A percentile compares a stretch with the other conserved stretches of the same genome.
phyloP scores from a whole-genome alignment of 2,329 filamentous ascomycete species.

The Aspergillus sp. region DNA sequence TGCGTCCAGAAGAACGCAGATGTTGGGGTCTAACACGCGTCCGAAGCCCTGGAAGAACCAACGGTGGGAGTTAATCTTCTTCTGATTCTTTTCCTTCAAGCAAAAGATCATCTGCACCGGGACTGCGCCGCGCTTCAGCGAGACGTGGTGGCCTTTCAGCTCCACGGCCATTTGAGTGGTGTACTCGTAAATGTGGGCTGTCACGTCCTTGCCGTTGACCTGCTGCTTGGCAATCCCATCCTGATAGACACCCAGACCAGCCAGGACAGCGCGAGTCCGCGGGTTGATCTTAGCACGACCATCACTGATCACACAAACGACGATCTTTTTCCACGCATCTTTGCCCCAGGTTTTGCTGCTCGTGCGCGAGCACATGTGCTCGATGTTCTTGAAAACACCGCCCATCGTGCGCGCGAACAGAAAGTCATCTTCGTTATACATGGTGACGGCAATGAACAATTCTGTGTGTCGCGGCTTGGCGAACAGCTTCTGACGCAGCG shows the following conservation, averaged over 20 bases:
- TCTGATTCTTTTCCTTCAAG: conserved; percentile 98
- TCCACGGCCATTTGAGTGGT: conserved; percentile 60
- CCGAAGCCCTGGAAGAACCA: conserved; percentile 99
- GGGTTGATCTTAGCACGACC: conserved; percentile 96
- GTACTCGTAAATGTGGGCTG: conserved; percentile 89
- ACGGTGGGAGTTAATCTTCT: conserved; percentile 98
- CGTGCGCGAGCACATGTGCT: conserved; percentile 91
- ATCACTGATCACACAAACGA: conserved; percentile 94
- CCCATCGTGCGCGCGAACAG: conserved; percentile 92
- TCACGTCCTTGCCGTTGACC: conserved; percentile 93
- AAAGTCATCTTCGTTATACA: conserved; percentile 99
- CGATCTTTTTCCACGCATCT: conserved; percentile 99
- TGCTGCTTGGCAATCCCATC: conserved; percentile 98
- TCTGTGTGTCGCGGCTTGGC: conserved; percentile 89
- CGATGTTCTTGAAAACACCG: conserved; percentile 97
- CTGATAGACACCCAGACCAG: conserved; percentile 93
- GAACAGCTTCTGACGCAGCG: conserved; percentile 82
- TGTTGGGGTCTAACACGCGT: conserved; percentile 84
- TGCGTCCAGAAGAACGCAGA: conserved; percentile 92
- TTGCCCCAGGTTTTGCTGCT: conserved; percentile 98
- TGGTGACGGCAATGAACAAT: conserved; percentile 91
- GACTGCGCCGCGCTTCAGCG: conserved; percentile 72
- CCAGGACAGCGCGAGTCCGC: conserved; percentile 78
- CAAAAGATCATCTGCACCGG: conserved; percentile 97
- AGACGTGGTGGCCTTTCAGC: conserved; percentile 83